Percentiles rank a stretch among this genome's conserved stretches.
These are phyloP conservation scores for Benincasa hispida DNA, from an alignment of 306 rosid genomes.

Conservation along the genomic window DNA sequence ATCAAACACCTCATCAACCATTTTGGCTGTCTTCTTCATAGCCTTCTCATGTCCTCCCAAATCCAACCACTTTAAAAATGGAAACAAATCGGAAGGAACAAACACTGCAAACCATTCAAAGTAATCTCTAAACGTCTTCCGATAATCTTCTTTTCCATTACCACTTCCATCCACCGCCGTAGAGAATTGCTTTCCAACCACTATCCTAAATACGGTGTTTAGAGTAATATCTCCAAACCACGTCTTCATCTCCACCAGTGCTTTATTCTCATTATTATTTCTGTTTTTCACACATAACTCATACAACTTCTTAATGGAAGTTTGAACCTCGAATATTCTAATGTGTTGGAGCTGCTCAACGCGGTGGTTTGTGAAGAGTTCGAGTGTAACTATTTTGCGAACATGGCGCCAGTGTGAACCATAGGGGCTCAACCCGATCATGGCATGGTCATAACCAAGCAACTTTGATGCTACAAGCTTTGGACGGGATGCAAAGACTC, in stretches of 20 bases:
- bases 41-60: conserved; percentile 28
- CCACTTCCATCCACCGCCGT: conserved; percentile 9
- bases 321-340: conserved; percentile 22
- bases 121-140: conserved; percentile 27
- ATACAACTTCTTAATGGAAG: conserved; percentile 17
- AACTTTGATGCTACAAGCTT: conserved; percentile 26
- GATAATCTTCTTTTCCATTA: conserved; percentile 23
- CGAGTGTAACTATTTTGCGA: conserved; percentile 36
- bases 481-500: conserved; percentile 42
- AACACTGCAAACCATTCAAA: conserved; percentile 38
- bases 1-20: conserved; percentile 30
- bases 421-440: conserved; percentile 34
- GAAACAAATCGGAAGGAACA: conserved; percentile 40
- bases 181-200: not conserved
- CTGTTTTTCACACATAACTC: conserved; percentile 7
- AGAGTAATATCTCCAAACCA: conserved; percentile 28
- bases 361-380: conserved; percentile 41
- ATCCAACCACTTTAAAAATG: conserved; percentile 43
- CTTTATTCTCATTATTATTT: too few relatives aligned
- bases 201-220: conserved; percentile 29
- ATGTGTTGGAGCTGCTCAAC: conserved; percentile 37
- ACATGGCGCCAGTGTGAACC: conserved; percentile 37
- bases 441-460: conserved; percentile 40
- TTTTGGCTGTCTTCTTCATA: conserved; percentile 44
- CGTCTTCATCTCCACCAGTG: conserved; percentile 11